phyloP scores from a whole-genome alignment of 192 early-diverging fungal genomes.

The Lunasporangiospora selenospora region DNA sequence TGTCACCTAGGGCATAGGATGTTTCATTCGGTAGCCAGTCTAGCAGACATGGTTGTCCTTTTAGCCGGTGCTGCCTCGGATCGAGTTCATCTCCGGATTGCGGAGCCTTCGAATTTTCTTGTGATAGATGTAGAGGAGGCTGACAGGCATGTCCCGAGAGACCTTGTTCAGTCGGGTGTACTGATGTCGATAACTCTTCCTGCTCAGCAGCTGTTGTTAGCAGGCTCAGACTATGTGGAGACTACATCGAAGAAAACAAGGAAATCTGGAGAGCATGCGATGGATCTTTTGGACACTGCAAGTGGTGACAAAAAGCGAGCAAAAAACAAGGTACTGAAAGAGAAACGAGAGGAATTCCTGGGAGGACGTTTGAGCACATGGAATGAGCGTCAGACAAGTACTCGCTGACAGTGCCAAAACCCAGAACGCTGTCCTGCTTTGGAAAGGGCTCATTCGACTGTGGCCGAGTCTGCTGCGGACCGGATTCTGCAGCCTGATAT shows the following conservation, averaged over 20 bases:
- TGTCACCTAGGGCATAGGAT: neutral
- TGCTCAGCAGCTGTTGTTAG: conserved; percentile 11
- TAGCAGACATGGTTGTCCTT: conserved; percentile 38
- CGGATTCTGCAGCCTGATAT: conserved; percentile 19
- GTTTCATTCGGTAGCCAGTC: conserved; percentile 14
- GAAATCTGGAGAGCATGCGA: neutral
- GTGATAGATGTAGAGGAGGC: too few species aligned
- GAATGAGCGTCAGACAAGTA: neutral
- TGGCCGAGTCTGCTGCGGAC: neutral
- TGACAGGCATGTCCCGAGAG: too few species aligned
- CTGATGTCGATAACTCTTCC: too few species aligned
- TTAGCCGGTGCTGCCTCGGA: too few species aligned
- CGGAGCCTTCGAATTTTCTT: too few species aligned
- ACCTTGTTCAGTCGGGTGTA: too few species aligned
- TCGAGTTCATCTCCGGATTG: too few species aligned
- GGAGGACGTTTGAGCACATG: neutral
- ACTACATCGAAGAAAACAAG: neutral
- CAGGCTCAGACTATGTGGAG: too few species aligned
- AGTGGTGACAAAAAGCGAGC: neutral
- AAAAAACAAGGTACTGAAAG: neutral
- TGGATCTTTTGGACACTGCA: neutral
- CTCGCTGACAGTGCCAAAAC: neutral
- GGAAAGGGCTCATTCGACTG: conserved; percentile 1
- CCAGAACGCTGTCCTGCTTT: neutral
- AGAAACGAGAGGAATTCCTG: neutral